A percentile compares a stretch with the other conserved stretches of the same genome.
phyloP scores from a whole-genome alignment of 495 filamentous ascomycete genomes.

The Penicillium macrosclerotiorum region DNA sequence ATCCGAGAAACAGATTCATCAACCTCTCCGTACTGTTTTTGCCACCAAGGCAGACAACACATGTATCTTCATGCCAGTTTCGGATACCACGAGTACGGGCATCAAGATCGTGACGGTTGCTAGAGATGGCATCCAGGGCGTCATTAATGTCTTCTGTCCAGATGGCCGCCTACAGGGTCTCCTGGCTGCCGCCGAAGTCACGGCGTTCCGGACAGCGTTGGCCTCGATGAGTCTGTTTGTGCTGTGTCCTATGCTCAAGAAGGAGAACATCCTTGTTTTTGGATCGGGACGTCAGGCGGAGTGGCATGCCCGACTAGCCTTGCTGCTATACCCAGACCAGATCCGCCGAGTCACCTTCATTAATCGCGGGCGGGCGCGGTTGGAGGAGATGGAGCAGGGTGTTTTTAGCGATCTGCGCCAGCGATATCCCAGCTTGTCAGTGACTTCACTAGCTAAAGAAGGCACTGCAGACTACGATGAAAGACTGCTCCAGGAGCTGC shows the following conservation, averaged over 20 bases:
- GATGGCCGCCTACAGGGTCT: constrained; percentile 71
- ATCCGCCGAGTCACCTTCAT: constrained; percentile 74
- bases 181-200: constrained; percentile 80
- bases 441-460: constrained; percentile 32
- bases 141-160: constrained; percentile 72
- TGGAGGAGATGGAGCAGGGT: constrained; percentile 29
- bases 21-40: constrained; percentile 73
- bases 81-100: constrained; percentile 51
- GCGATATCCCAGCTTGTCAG: constrained; percentile 22
- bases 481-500: constrained; percentile 24
- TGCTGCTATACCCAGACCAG: constrained; percentile 61
- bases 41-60: constrained; percentile 63
- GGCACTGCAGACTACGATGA: constrained; percentile 27
- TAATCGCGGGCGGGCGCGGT: constrained; percentile 61
- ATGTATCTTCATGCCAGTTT: constrained; percentile 91
- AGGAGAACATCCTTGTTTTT: constrained; percentile 75
- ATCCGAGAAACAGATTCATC: constrained; percentile 49
- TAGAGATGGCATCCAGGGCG: constrained; percentile 53
- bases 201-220: constrained; percentile 91
- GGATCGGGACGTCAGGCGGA: constrained; percentile 87
- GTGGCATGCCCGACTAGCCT: constrained; percentile 83
- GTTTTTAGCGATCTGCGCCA: constrained; percentile 24
- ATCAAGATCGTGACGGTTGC: constrained; percentile 63
- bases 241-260: constrained; percentile 45
- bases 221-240: constrained; percentile 72